Evolutionary conservation across 1,139 yeast species (phyloP), one percentile per base, ranked within the genome.

Genomic region (Candida tunisiensis): DNA sequence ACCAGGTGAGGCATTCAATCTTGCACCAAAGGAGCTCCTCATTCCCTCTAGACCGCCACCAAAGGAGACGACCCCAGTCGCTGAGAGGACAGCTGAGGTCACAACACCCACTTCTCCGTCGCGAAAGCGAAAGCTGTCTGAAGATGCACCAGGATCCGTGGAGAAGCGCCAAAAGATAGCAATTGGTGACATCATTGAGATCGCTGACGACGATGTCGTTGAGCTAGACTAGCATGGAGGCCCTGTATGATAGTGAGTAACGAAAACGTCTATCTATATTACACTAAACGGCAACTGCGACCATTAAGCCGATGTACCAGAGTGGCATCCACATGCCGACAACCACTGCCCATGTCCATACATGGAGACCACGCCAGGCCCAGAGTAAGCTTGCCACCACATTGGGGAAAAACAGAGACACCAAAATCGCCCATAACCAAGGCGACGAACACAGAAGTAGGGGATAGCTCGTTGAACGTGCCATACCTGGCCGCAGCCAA

Each of bases 271-370:
- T 24, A 28, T 29, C 27, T 26, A 26, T 23, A 17, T 8, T 16
- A 16, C 19, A 15, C 19, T 13, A 11, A 14, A 12, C 16, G 15
- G 13, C 4, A 15, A 8, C n/a, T 14, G 16, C 10, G n/a, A n/a
- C 15, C 10, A 13, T 3, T 18, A 5, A 19, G n/a, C 68, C 55
- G 15, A 65, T 51, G 2, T 70, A 31, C 96, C 96, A 85, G 2
- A 72, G 63, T 1, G 95, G 92, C 27, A 74, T 53, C 93, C 94
- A 83, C 0, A 83, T 75, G 23, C 75, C 56, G 27, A 71, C 59
- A 4, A 83, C 50, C 13, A 80, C 66, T 32, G 68, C 65, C 92
- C 93, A 82, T 0, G 93, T 79, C 91, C 93, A 82, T 35, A 79
- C 74, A 36, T 75, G 79, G 31, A 79, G 54, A 21, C 73, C 69